Evolutionary conservation across 179 eudicot species (phyloP).

Genomic region (Beta corolliflora): DNA sequence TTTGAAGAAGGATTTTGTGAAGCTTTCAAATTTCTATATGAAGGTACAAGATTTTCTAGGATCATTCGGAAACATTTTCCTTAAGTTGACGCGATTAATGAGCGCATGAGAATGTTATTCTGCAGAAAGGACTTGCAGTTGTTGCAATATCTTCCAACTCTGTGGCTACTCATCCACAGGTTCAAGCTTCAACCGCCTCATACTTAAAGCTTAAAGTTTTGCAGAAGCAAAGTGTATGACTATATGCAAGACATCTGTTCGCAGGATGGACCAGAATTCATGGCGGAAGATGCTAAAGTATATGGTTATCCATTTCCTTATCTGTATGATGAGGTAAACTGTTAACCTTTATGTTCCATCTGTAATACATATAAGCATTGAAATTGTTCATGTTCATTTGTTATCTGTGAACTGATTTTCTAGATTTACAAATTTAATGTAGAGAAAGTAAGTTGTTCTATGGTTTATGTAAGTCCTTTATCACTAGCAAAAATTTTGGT

Average conservation of each 20-base stretch:
- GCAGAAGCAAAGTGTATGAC: constrained; percentile 26
- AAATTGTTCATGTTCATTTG: neutral
- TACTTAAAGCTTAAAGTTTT: constrained; percentile 36
- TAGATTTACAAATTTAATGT: neutral
- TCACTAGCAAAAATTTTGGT: too few relatives aligned
- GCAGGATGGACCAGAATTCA: constrained; percentile 93
- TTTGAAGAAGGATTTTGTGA: constrained; percentile 82
- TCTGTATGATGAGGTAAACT: constrained; percentile 78
- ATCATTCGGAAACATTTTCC: neutral
- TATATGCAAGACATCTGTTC: constrained; percentile 26
- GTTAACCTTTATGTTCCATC: constrained; percentile 1
- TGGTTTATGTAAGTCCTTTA: too few relatives aligned
- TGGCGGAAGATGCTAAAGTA: constrained; percentile 87
- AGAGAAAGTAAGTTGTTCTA: too few relatives aligned
- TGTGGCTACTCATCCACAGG: constrained; percentile 82
- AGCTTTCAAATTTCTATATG: constrained; percentile 84
- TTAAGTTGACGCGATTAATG: constrained; percentile 20
- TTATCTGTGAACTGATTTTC: neutral
- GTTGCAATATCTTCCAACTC: constrained; percentile 97
- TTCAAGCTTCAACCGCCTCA: constrained; percentile 34
- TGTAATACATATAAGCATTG: neutral
- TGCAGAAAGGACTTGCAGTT: constrained; percentile 94
- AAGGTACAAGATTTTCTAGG: constrained; percentile 43
- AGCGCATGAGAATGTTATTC: constrained; percentile 12
- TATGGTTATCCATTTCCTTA: constrained; percentile 87